Percentiles rank a stretch among this genome's conserved stretches.
Evolutionary conservation across 257 asterid species (phyloP).

Genomic region (Solanum paucissectum): DNA sequence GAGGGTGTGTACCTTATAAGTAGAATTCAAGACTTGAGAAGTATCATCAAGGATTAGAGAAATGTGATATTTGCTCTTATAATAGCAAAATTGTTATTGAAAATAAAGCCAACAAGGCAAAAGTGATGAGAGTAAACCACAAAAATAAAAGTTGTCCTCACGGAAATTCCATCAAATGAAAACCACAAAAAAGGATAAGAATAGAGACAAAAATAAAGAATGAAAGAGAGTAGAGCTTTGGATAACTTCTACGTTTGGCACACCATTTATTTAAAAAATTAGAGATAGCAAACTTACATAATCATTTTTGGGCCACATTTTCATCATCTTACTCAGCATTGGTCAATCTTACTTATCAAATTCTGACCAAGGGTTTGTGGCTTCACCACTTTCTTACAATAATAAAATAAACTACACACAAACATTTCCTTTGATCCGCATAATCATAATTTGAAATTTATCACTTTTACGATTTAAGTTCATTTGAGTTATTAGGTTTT

Average conservation of each 20-base stretch:
- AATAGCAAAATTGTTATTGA: not conserved
- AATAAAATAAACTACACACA: not conserved
- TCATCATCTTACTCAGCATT: not conserved
- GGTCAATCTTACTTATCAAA: not conserved
- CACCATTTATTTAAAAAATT: not conserved
- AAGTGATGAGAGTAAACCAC: not conserved
- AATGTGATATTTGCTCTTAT: not conserved
- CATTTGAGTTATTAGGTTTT: not conserved
- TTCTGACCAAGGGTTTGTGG: not conserved
- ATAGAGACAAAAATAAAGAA: not conserved
- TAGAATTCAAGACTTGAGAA: not conserved
- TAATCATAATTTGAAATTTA: not conserved
- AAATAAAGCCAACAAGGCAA: not conserved
- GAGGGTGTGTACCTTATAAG: not conserved
- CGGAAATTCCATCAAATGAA: not conserved
- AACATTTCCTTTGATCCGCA: accelerated
- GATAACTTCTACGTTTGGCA: not conserved
- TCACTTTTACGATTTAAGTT: not conserved
- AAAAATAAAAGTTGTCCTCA: not conserved
- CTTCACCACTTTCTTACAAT: not conserved
- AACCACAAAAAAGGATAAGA: not conserved
- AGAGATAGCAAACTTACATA: not conserved
- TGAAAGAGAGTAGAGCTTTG: not conserved
- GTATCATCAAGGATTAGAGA: not conserved
- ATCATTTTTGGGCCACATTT: not conserved